These are phyloP conservation scores for Pistacia integerrima DNA, from an alignment of 345 rosid species.

Conservation along the genomic window DNA sequence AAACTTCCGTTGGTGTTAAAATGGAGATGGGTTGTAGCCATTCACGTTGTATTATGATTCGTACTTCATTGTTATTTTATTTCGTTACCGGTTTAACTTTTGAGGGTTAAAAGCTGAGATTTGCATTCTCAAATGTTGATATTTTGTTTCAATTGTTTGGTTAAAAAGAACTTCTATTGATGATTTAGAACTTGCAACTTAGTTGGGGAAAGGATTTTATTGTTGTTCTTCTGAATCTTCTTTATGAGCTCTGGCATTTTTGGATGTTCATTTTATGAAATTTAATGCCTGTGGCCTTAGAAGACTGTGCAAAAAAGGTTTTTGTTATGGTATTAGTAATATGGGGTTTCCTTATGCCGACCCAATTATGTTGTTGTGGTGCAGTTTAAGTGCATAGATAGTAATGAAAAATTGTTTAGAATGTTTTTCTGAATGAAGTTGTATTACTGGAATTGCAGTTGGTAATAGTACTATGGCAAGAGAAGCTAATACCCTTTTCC, in stretches of 20 bases:
- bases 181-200: not conserved
- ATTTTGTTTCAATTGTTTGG: too few relatives aligned
- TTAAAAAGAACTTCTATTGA: not conserved
- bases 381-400: not conserved
- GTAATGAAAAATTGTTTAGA: not conserved
- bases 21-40: not conserved
- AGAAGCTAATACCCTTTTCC: slow-evolving; percentile 53
- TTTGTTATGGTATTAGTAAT: not conserved
- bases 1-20: not conserved
- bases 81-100: too few relatives aligned
- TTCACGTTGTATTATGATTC: too few relatives aligned
- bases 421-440: not conserved
- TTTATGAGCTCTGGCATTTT: not conserved
- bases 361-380: not conserved
- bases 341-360: not conserved
- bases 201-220: not conserved
- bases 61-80: too few relatives aligned
- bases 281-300: not conserved
- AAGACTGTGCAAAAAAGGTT: not conserved
- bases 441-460: slow-evolving; percentile 12
- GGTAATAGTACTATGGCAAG: slow-evolving; percentile 51
- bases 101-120: too few relatives aligned
- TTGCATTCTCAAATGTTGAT: too few relatives aligned
- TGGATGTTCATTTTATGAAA: not conserved
- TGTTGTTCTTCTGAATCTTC: too few relatives aligned